Evolutionary conservation across 169 alveolate genomes (phyloP).

Genomic region (Blepharisma undulans): DNA sequence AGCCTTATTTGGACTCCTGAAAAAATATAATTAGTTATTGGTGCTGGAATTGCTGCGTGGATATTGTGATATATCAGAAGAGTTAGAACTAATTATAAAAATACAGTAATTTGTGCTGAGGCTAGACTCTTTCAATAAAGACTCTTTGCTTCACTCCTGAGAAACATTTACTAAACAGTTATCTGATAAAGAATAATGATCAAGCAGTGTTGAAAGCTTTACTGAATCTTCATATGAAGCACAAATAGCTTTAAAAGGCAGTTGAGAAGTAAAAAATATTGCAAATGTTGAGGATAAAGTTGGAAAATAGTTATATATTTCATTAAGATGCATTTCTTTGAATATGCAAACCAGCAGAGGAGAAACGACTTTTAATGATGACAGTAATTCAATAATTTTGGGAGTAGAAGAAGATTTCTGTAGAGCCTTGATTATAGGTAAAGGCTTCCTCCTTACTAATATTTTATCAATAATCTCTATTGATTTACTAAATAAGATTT

Average conservation of each 20-base stretch:
- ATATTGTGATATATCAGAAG: background rate
- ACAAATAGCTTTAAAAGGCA: background rate
- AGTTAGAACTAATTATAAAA: background rate
- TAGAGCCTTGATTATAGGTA: background rate
- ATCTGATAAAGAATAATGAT: background rate
- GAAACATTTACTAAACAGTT: background rate
- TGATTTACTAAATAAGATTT: background rate
- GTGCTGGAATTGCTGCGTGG: background rate
- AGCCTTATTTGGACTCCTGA: background rate
- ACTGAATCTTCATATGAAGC: background rate
- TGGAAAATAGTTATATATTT: background rate
- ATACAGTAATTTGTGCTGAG: background rate
- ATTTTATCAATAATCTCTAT: background rate
- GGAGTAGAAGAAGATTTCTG: background rate
- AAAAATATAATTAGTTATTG: background rate
- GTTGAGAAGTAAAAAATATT: background rate
- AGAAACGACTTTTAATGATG: background rate
- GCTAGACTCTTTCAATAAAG: background rate
- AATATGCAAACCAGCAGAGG: background rate
- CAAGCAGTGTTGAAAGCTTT: background rate
- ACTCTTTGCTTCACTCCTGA: background rate
- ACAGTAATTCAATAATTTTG: background rate
- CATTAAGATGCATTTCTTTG: background rate
- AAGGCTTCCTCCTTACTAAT: background rate
- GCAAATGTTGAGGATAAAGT: background rate